These are phyloP conservation scores for Leishmania tropica DNA, from an alignment of 208 protist genomes.

Conservation along the genomic window DNA sequence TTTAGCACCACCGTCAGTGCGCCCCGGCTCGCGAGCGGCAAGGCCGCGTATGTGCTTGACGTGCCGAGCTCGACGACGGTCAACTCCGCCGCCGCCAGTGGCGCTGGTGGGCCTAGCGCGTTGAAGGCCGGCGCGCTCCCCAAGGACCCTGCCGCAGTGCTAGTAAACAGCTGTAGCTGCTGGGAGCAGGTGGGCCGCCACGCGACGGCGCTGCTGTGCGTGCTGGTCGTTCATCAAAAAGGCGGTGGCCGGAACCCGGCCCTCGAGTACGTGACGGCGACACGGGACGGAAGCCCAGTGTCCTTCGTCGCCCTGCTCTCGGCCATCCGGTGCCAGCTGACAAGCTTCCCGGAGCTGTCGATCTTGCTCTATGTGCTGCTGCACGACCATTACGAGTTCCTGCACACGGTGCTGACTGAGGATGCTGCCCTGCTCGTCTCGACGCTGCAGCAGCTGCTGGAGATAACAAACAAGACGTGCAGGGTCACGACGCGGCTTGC, in stretches of 20 bases:
- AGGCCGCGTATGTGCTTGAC: constrained; percentile 18
- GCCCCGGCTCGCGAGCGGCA: not conserved
- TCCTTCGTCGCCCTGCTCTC: constrained; percentile 46
- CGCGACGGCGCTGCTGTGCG: constrained; percentile 58
- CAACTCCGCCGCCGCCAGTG: not conserved
- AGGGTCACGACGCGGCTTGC: constrained; percentile 5
- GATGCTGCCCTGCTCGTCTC: constrained; percentile 44
- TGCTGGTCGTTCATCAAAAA: constrained; percentile 70
- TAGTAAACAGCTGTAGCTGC: constrained; percentile 36
- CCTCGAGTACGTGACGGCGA: constrained; percentile 41
- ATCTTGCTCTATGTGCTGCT: constrained; percentile 77
- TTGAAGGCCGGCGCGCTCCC: not conserved
- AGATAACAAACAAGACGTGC: constrained; percentile 43
- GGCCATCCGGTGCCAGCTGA: constrained; percentile 38
- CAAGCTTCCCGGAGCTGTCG: constrained; percentile 52
- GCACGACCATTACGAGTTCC: constrained; percentile 68
- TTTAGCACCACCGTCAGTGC: constrained; percentile 15
- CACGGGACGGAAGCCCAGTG: constrained; percentile 35
- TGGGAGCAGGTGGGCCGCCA: constrained; percentile 52
- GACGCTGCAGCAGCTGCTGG: constrained; percentile 50
- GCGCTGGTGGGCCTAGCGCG: not conserved
- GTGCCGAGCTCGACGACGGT: constrained; percentile 7
- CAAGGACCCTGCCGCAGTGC: constrained; percentile 25
- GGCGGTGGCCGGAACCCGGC: constrained; percentile 62
- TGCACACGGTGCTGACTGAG: constrained; percentile 40